A percentile compares a stretch with the other conserved stretches of the same genome.
phyloP scores from a whole-genome alignment of 192 early-diverging fungal genomes.

The Backusella luteola region DNA sequence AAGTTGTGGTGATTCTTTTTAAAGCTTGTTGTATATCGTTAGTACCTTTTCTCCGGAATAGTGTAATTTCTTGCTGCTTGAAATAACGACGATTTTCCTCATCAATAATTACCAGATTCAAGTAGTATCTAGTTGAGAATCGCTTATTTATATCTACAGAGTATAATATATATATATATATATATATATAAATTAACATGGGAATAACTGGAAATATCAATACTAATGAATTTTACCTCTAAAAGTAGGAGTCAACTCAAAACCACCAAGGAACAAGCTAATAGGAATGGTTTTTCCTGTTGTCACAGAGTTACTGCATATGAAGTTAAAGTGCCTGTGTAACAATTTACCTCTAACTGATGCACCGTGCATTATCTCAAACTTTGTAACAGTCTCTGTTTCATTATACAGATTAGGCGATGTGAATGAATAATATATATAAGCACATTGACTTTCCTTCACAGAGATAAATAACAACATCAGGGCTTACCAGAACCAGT shows the following conservation, averaged over 20 bases:
- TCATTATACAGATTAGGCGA: conserved; percentile 98
- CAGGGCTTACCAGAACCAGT: conserved; percentile 73
- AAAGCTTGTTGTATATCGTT: background rate
- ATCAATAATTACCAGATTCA: conserved; percentile 97
- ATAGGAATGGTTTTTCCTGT: conserved; percentile 95
- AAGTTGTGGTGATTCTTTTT: background rate
- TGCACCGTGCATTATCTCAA: conserved; percentile 99
- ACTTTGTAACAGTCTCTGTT: conserved; percentile 97
- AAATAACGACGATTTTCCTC: conserved; percentile 98
- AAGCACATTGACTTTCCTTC: background rate
- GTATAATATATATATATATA: background rate
- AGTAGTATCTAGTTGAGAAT: conserved; percentile 95
- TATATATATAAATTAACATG: background rate
- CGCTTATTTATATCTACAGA: conserved; percentile 82
- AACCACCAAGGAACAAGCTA: conserved; percentile 93
- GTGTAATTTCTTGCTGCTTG: conserved; percentile 96
- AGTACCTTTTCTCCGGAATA: conserved; percentile 61
- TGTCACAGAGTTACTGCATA: background rate
- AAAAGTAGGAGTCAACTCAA: conserved; percentile 97
- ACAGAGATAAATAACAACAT: background rate
- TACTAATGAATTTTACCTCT: conserved; percentile 31
- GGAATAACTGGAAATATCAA: background rate
- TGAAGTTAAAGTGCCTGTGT: background rate
- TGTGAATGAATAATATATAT: background rate
- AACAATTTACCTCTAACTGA: conserved; percentile 61